These are phyloP conservation scores for Malassezia psittaci DNA, from an alignment of 1,284 basidiomycete genomes.

Conservation along the genomic window DNA sequence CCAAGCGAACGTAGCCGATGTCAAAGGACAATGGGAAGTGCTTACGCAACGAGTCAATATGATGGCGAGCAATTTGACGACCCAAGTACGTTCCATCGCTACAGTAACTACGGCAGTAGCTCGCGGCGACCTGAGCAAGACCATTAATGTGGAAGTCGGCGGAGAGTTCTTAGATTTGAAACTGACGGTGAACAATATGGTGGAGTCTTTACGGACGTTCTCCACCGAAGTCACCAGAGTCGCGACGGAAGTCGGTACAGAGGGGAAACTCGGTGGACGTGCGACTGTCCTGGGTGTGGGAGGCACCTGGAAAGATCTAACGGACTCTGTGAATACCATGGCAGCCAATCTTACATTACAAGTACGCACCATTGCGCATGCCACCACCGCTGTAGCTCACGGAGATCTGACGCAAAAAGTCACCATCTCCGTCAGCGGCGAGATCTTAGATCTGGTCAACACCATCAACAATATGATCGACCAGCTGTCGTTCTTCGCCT, in stretches of 20 bases:
- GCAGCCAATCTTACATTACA: conserved; percentile 66
- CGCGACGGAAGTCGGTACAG: conserved; percentile 48
- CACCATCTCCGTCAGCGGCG: conserved; percentile 78
- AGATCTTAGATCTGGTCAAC: conserved; percentile 77
- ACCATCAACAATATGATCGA: conserved; percentile 54
- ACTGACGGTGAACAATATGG: conserved; percentile 48
- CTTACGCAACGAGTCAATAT: conserved; percentile 48
- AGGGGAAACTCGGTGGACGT: conserved; percentile 46
- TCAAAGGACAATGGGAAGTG: conserved; percentile 50
- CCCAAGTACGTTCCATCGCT: conserved; percentile 62
- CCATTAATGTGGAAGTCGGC: conserved; percentile 47
- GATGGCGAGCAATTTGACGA: conserved; percentile 63
- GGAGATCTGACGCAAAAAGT: conserved; percentile 93
- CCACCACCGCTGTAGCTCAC: conserved; percentile 87
- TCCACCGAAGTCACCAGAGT: conserved; percentile 48
- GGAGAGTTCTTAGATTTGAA: conserved; percentile 47
- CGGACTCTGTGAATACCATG: conserved; percentile 64
- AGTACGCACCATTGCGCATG: conserved; percentile 86
- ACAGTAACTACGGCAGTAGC: conserved; percentile 45
- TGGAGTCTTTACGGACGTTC: conserved; percentile 47
- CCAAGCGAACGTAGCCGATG: conserved; percentile 63
- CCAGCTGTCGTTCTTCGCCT: conserved; percentile 74
- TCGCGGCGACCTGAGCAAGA: conserved; percentile 45
- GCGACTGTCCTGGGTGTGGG: conserved; percentile 48
- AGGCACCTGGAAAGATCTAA: conserved; percentile 59